phyloP scores from a whole-genome alignment of 2,329 filamentous ascomycete species.

The Colletotrichum sp. region DNA sequence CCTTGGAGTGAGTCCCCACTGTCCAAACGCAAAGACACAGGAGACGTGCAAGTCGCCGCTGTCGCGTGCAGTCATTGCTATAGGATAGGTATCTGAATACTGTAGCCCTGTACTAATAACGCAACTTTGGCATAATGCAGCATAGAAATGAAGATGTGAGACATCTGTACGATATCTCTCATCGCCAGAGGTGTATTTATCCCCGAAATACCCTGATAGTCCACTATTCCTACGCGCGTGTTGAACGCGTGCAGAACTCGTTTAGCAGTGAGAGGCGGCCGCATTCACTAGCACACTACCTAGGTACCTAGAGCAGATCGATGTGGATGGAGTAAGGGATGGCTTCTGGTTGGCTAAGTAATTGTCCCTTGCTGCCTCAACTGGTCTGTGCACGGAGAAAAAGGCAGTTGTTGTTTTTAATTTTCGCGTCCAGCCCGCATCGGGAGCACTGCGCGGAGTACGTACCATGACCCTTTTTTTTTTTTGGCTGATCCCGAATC shows the following conservation, averaged over 20 bases:
- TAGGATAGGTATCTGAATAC: neutral
- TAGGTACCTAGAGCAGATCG: neutral
- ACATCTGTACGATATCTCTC: neutral
- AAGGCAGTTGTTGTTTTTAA: neutral
- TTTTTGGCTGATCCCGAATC: slow-evolving; percentile 22
- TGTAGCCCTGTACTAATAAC: neutral
- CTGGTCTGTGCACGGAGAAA: slow-evolving; percentile 5
- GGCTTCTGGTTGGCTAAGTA: neutral
- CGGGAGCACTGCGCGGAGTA: neutral
- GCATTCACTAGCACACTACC: no score
- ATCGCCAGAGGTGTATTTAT: neutral
- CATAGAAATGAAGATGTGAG: neutral
- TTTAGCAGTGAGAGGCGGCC: neutral
- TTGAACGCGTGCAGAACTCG: neutral
- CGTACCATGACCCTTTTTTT: neutral
- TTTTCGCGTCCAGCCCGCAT: slow-evolving; percentile 5
- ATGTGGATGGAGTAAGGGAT: neutral
- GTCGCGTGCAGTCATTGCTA: neutral
- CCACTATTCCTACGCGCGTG: neutral
- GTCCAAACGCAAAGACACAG: neutral
- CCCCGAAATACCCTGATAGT: neutral
- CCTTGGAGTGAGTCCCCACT: neutral
- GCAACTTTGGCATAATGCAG: neutral
- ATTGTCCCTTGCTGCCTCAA: neutral
- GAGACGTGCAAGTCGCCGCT: neutral